phyloP scores from a whole-genome alignment of 2,329 filamentous ascomycete species.

The Rosellinia necatrix region DNA sequence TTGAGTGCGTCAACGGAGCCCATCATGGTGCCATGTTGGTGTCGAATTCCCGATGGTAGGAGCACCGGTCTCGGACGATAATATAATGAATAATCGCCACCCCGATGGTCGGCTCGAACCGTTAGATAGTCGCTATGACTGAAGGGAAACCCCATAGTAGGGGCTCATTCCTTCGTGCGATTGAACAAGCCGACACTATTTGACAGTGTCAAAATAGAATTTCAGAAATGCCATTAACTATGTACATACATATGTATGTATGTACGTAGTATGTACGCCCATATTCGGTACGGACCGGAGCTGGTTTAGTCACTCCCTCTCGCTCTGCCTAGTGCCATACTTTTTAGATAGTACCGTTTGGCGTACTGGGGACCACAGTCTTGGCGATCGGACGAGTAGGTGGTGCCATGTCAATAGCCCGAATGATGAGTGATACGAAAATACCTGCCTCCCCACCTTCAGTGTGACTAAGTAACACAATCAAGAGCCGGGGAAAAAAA shows the following conservation, averaged over 20 bases:
- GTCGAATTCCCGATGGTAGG: conserved; percentile 6
- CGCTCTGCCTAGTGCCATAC: conserved; percentile 2
- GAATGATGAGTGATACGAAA: conserved; percentile 9
- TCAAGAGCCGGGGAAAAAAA: too few relatives aligned
- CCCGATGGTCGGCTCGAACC: conserved; percentile 20
- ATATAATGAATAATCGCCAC: conserved; percentile 23
- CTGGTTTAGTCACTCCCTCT: conserved; percentile 9
- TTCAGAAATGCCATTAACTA: conserved; percentile 8
- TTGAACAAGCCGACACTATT: not conserved
- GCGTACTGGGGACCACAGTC: conserved; percentile 18
- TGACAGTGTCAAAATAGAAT: not conserved
- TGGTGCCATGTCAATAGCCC: conserved; percentile 25
- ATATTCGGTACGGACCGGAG: conserved; percentile 14
- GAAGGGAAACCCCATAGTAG: too few relatives aligned
- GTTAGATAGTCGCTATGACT: not conserved
- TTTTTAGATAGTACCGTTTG: conserved; percentile 16
- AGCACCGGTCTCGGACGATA: conserved; percentile 25
- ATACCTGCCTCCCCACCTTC: not conserved
- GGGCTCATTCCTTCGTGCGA: not conserved
- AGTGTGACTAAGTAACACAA: too few relatives aligned
- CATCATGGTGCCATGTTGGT: conserved; percentile 19
- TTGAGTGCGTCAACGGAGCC: not conserved
- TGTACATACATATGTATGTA: too few relatives aligned
- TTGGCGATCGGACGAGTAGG: conserved; percentile 27
- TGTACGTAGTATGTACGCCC: too few relatives aligned